A percentile compares a stretch with the other conserved stretches of the same genome.
Conservation (phyloP, 108 stramenopile species). For the Seminavis robusta region DNA sequence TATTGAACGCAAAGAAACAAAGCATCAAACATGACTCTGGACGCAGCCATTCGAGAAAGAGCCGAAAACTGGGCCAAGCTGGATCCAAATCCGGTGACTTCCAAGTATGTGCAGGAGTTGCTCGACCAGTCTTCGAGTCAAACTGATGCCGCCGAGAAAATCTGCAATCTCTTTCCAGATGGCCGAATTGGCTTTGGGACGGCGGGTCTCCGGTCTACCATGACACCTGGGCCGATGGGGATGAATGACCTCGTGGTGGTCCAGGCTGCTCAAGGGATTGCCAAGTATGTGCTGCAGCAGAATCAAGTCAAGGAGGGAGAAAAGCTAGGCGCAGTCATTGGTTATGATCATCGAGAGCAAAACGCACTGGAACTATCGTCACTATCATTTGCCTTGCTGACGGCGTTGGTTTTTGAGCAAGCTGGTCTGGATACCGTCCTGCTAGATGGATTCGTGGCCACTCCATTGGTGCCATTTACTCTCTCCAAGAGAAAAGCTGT, state of each 20-base stretch:
- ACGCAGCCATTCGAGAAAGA: too few relatives aligned
- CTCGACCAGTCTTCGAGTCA: constrained; percentile 14
- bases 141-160: background rate
- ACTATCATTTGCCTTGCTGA: constrained; percentile 80
- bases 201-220: constrained; percentile 87
- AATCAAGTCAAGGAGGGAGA: constrained; percentile 21
- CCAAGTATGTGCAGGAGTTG: constrained; percentile 37
- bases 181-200: constrained; percentile 91
- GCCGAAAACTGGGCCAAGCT: constrained; percentile 55
- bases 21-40: too few relatives aligned
- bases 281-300: constrained; percentile 48
- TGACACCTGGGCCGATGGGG: constrained; percentile 83
- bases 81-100: constrained; percentile 73
- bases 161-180: constrained; percentile 40
- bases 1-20: too few relatives aligned
- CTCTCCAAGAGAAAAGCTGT: constrained; percentile 29
- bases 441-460: constrained; percentile 81
- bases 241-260: constrained; percentile 96
- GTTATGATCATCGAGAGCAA: constrained; percentile 89
- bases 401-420: constrained; percentile 78
- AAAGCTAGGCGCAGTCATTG: constrained; percentile 73
- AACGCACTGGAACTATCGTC: constrained; percentile 68
- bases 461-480: constrained; percentile 89
- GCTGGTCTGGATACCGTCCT: constrained; percentile 81
- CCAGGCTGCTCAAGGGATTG: constrained; percentile 89